Base-by-base conservation (phyloP, 2,329 filamentous ascomycete genomes). In the Colletotrichum sansevieriae region DNA sequence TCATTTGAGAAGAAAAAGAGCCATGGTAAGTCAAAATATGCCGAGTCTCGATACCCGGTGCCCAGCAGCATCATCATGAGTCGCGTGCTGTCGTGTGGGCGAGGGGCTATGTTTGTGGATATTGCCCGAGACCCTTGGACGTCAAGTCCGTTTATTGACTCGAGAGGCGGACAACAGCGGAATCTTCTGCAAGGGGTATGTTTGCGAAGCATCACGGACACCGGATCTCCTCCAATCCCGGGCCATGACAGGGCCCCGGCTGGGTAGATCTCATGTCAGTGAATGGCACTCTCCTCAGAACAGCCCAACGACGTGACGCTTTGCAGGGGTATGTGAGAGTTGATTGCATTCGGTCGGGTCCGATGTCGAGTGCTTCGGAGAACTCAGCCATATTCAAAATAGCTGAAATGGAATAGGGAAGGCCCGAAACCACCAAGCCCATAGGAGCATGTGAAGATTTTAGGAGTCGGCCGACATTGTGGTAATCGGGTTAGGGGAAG, bases 401-500 rank as follows among this genome's bases (percentile, higher is more conserved):
- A 54, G 29, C 29, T 39, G 37, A 64, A 43, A 61, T 43, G 49
- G 39, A 62, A 35, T 46, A 62, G 47, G 57, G 63, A 39, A 54
- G 15, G 35, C 43, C 46, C 57, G 47, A 54, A 20, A 55, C 47
- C 33, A 20, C 33, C 57, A 46, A 67, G 57, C 35, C 20, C 37
- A 44, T 25, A 41, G 51, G 47, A 56, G 49, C 56, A 69, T 69
- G 62, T 61, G 66, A 69, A 39, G 51, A 12, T 39, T 12, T 39
- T 39, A 60, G 65, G 65, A 68, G 55, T 39, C 62, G 62, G 56
- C 62, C 62, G 62, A 62, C 33, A 41, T 35, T 44, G 29, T 29
- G 55, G 25, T 46, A 33, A 33, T 3, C 4, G 35, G 46, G 22
- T 61, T 49, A 41, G 63, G 63, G 63, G 43, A 37, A 54, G 25